These are phyloP conservation scores for Arctium lappa DNA, from an alignment of 129 eudicot genomes.

Conservation along the genomic window DNA sequence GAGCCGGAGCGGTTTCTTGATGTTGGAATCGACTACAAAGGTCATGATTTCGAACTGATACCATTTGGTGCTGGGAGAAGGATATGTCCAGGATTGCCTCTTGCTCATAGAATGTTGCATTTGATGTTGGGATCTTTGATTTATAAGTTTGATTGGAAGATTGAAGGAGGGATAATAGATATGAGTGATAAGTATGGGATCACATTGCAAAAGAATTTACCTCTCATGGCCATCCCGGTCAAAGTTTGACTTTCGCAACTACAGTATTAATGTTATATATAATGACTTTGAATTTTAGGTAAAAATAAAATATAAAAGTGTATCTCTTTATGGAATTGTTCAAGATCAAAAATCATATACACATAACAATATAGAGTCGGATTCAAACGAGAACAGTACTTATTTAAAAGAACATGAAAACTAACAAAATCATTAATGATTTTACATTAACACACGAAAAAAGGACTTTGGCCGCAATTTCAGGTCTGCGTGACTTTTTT, in stretches of 20 bases:
- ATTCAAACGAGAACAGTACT: no score
- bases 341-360: no score
- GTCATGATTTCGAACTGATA: conserved; percentile 38
- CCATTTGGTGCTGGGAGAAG: conserved; percentile 56
- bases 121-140: conserved; percentile 43
- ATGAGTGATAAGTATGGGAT: conserved; percentile 53
- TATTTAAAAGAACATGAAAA: no score
- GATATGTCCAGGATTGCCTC: conserved; percentile 38
- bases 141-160: conserved; percentile 39
- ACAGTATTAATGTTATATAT: no score
- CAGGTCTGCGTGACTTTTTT: no score
- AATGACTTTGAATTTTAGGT: no score
- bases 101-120: conserved; percentile 40
- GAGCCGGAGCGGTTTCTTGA: conserved; percentile 47
- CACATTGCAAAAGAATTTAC: conserved; percentile 33
- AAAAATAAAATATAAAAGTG: no score
- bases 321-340: no score
- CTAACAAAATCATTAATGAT: no score
- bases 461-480: no score
- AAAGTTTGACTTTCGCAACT: conserved; percentile 19
- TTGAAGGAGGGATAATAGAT: conserved; percentile 28
- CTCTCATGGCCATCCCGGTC: conserved; percentile 36
- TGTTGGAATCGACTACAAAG: conserved; percentile 25
- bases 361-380: no score
- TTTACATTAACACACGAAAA: no score